A percentile compares a stretch with the other conserved stretches of the same genome.
Evolutionary conservation across 805 yeast species (phyloP).

Genomic region (Saturnispora dispora): DNA sequence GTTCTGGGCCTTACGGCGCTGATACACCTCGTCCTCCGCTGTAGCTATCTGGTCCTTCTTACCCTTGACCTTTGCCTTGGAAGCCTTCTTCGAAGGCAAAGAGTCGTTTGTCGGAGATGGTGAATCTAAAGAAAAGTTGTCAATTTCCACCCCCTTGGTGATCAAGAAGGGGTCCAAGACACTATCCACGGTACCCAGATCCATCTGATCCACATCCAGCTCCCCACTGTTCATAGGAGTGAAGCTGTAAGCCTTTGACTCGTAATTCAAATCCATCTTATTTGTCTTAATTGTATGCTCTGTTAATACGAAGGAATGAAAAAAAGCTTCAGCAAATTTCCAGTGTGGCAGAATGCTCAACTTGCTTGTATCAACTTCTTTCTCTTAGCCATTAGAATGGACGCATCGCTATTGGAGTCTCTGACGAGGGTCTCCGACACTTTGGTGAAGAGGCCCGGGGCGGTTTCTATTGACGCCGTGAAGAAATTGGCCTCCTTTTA

Average conservation of each 20-base stretch:
- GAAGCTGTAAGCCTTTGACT: neutral
- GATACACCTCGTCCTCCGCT: conserved; percentile 34
- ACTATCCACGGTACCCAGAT: neutral
- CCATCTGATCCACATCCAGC: neutral
- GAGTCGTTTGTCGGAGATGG: neutral
- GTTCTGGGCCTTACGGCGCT: conserved; percentile 67
- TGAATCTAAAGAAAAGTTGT: neutral
- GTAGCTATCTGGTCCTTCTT: neutral
- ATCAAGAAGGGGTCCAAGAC: neutral
- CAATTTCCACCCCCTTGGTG: neutral
- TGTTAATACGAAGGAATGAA: neutral
- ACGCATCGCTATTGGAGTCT: conserved; percentile 27
- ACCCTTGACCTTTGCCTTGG: neutral
- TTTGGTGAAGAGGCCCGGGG: conserved; percentile 29
- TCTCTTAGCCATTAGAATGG: conserved; percentile 9
- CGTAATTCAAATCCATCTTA: neutral
- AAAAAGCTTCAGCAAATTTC: neutral
- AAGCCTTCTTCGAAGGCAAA: conserved; percentile 2
- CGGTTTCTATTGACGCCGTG: conserved; percentile 26
- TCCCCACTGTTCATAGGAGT: neutral
- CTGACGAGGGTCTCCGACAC: conserved; percentile 27
- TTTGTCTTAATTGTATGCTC: neutral
- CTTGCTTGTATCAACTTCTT: neutral
- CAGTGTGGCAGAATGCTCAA: neutral
- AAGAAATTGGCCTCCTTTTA: conserved; percentile 28